Conservation (phyloP, 305 asterid genomes). For the Fraxinus greggii region DNA sequence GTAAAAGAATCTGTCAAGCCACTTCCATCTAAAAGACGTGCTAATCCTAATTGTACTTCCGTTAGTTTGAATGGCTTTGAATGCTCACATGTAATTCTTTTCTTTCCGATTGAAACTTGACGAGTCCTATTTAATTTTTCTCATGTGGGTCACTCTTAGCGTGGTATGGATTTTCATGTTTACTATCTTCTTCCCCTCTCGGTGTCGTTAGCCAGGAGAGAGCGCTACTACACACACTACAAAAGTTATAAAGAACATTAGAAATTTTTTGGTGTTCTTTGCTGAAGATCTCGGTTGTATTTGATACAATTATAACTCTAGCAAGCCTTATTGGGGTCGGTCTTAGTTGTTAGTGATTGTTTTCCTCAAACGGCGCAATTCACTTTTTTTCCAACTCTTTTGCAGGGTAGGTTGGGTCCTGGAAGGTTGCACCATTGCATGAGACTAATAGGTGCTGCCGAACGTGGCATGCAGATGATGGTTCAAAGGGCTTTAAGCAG, state of each 20-base stretch:
- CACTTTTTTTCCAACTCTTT: conserved; percentile 17
- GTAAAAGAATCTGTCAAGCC: background rate
- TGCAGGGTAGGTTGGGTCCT: conserved; percentile 93
- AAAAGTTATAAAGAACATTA: background rate
- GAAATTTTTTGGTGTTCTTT: background rate
- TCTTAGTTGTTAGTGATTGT: background rate
- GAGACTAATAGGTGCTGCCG: conserved; percentile 93
- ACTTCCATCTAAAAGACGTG: background rate
- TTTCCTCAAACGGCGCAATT: background rate
- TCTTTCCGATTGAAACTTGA: background rate
- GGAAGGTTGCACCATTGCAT: conserved; percentile 98
- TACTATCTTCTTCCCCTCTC: background rate
- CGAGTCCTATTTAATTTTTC: background rate
- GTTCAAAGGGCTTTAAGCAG: conserved; percentile 80
- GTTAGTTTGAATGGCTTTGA: background rate
- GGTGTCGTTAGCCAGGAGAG: background rate
- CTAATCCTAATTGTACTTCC: background rate
- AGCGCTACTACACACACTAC: background rate
- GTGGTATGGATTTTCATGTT: background rate
- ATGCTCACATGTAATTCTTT: background rate
- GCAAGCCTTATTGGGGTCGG: background rate
- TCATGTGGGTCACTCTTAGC: background rate
- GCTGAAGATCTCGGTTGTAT: background rate
- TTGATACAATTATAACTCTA: background rate
- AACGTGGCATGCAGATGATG: conserved; percentile 91